Conservation (phyloP, 2,329 filamentous ascomycete species). For the Pseudonectria buxi region DNA sequence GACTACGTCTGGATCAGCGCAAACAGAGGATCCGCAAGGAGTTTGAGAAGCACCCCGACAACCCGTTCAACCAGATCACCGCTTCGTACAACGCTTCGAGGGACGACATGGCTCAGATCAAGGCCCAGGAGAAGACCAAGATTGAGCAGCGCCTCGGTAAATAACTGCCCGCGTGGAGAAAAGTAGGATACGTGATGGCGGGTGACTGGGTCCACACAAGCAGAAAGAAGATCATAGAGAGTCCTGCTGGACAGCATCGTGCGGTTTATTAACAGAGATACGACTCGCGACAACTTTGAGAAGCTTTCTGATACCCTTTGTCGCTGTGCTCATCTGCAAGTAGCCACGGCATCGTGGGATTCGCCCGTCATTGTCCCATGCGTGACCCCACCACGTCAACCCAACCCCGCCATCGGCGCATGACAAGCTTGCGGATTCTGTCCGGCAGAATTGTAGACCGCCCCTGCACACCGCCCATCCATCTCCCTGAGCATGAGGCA, state of each 20-base stretch:
- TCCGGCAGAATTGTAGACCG: slow-evolving; percentile 25
- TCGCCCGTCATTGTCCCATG: background rate
- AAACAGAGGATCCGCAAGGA: slow-evolving; percentile 81
- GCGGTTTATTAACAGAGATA: slow-evolving; percentile 1
- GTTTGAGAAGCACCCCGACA: slow-evolving; percentile 90
- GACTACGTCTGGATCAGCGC: slow-evolving; percentile 75
- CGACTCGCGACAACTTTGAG: background rate
- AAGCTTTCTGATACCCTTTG: background rate
- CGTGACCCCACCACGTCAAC: slow-evolving; percentile 16
- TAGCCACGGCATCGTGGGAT: too few relatives aligned
- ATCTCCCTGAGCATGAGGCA: background rate
- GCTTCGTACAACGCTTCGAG: slow-evolving; percentile 70
- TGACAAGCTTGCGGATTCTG: slow-evolving; percentile 3
- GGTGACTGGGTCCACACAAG: slow-evolving; percentile 7
- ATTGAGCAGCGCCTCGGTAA: slow-evolving; percentile 62
- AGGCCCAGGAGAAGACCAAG: slow-evolving; percentile 61
- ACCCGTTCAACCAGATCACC: slow-evolving; percentile 84
- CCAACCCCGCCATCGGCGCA: slow-evolving; percentile 17
- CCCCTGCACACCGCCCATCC: slow-evolving; percentile 19
- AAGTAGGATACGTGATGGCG: slow-evolving; percentile 1
- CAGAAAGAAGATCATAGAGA: slow-evolving; percentile 13
- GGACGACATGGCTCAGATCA: slow-evolving; percentile 66
- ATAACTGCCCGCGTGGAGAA: slow-evolving; percentile 8
- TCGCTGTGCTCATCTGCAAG: background rate
- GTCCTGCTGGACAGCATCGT: slow-evolving; percentile 10